Conservation (phyloP, 1,284 basidiomycete genomes). For the Cryptococcus hybrid region DNA sequence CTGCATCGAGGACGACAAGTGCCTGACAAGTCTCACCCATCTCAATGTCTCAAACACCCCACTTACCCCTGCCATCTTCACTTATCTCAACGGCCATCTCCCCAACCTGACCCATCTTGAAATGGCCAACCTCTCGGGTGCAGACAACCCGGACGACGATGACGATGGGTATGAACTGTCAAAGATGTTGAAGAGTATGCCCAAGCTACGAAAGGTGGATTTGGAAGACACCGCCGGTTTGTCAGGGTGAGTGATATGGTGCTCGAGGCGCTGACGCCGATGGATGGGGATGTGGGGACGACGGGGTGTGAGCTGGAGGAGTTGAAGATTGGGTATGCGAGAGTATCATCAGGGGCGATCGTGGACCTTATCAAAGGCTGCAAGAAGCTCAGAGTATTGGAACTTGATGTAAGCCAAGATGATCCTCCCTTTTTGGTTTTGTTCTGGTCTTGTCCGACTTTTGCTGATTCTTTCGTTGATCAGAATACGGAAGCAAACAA, state of each 20-base stretch:
- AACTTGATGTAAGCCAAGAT: constrained; percentile 59
- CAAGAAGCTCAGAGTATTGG: constrained; percentile 62
- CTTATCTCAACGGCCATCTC: constrained; percentile 66
- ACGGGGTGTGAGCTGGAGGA: constrained; percentile 66
- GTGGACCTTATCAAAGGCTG: constrained; percentile 64
- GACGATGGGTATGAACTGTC: constrained; percentile 36
- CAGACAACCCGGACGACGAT: constrained; percentile 13
- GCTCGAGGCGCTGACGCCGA: constrained; percentile 60
- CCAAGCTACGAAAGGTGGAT: constrained; percentile 71
- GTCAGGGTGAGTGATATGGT: constrained; percentile 67
- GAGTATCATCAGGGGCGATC: constrained; percentile 64
- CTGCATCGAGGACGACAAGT: background rate
- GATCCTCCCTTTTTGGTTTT: background rate
- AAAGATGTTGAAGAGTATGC: constrained; percentile 67
- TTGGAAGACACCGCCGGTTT: constrained; percentile 66
- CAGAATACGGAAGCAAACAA: constrained; percentile 67
- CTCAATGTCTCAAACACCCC: constrained; percentile 72
- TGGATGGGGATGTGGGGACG: constrained; percentile 27
- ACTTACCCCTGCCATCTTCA: constrained; percentile 70
- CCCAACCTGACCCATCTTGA: constrained; percentile 79
- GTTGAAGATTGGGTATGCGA: constrained; percentile 68
- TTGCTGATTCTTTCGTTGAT: background rate
- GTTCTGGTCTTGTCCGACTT: background rate
- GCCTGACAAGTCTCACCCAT: constrained; percentile 58
- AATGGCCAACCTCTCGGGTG: constrained; percentile 62